phyloP scores from a whole-genome alignment of 106 monocot genomes.

The Phalaenopsis equestris region DNA sequence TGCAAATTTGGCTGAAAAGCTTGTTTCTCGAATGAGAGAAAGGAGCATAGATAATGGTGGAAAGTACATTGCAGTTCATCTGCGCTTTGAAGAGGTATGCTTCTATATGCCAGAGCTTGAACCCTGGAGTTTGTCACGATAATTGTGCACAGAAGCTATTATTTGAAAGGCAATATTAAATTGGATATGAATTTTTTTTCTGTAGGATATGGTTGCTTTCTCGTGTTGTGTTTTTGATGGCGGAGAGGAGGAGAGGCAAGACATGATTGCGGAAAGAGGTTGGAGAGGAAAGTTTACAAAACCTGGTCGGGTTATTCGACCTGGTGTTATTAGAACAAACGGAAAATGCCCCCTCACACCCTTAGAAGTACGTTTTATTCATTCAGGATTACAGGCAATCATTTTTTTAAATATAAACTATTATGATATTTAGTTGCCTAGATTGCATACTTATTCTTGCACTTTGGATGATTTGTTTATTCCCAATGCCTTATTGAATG shows the following conservation, averaged over 20 bases:
- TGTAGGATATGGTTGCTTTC: constrained; percentile 99
- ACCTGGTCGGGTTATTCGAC: constrained; percentile 85
- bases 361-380: constrained; percentile 65
- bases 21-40: constrained; percentile 83
- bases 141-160: neutral
- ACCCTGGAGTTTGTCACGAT: neutral
- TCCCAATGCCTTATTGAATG: neutral
- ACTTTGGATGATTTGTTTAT: neutral
- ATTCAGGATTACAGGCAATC: neutral
- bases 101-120: neutral
- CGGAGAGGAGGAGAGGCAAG: constrained; percentile 76
- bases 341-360: constrained; percentile 99
- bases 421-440: neutral
- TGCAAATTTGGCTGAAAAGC: constrained; percentile 55
- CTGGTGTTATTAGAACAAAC: constrained; percentile 82
- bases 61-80: constrained; percentile 91
- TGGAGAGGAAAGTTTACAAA: constrained; percentile 99
- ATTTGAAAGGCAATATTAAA: neutral
- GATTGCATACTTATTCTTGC: neutral
- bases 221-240: constrained; percentile 98
- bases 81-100: constrained; percentile 94
- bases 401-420: neutral
- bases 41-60: constrained; percentile 49
- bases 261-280: constrained; percentile 85
- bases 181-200: neutral